A percentile compares a stretch with the other conserved stretches of the same genome.
Evolutionary conservation across 345 rosid species (phyloP).

Genomic region (Populus alba): DNA sequence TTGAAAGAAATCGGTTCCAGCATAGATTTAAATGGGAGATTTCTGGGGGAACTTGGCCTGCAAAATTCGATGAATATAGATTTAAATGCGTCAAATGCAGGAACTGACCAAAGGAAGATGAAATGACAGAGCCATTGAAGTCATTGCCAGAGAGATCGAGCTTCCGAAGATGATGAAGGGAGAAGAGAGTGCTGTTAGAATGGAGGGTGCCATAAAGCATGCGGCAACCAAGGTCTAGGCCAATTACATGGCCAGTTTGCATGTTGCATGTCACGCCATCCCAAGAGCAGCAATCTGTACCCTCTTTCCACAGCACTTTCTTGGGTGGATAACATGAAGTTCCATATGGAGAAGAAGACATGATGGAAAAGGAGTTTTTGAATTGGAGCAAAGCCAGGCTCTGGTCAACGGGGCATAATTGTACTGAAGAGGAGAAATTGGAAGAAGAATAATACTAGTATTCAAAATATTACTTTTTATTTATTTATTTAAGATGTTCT

Average conservation of each 20-base stretch:
- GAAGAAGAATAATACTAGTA: too few relatives aligned
- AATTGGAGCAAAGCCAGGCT: constrained; percentile 21
- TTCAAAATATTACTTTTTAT: too few relatives aligned
- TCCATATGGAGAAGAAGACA: neutral
- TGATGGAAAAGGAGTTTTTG: neutral
- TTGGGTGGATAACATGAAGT: neutral
- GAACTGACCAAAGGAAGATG: constrained; percentile 8
- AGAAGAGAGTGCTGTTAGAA: constrained; percentile 23
- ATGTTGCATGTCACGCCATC: constrained; percentile 26
- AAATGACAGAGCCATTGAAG: constrained; percentile 5
- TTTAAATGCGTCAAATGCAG: constrained; percentile 9
- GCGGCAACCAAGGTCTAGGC: neutral
- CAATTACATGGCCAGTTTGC: neutral
- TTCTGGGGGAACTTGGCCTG: constrained; percentile 1
- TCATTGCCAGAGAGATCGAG: constrained; percentile 29
- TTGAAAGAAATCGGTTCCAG: neutral
- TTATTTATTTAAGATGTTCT: too few relatives aligned
- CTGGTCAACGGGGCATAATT: neutral
- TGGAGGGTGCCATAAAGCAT: neutral
- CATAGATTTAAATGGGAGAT: neutral
- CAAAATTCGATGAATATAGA: neutral
- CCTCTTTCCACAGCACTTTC: constrained; percentile 17
- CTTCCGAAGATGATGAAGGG: constrained; percentile 15
- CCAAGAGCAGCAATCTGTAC: constrained; percentile 30
- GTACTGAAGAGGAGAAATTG: neutral